Evolutionary conservation across 306 rosid species (phyloP).

Genomic region (Fagus sylvatica): DNA sequence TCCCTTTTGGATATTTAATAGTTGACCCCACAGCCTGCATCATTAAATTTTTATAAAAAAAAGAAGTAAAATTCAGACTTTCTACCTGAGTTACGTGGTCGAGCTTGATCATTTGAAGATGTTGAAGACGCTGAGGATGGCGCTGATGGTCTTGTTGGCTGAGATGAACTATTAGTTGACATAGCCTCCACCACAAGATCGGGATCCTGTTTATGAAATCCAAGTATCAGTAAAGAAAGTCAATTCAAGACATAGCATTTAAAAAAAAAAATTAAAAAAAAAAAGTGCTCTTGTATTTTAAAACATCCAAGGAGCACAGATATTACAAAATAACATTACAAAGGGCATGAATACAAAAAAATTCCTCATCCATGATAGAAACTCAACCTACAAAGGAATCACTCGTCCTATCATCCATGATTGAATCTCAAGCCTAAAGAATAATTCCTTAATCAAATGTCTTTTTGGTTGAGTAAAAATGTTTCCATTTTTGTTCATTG

Average conservation of each 20-base stretch:
- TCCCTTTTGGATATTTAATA: not conserved
- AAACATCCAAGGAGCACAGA: not conserved
- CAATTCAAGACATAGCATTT: conserved; percentile 4
- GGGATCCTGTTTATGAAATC: conserved; percentile 58
- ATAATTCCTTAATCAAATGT: not conserved
- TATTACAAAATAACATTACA: not conserved
- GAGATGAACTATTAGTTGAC: conserved; percentile 62
- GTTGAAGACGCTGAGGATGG: conserved; percentile 40
- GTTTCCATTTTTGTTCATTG: not conserved
- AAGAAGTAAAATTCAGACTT: conserved; percentile 9
- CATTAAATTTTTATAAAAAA: no score
- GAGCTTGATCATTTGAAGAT: conserved; percentile 55
- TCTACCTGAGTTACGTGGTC: conserved; percentile 57
- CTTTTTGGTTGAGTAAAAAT: not conserved
- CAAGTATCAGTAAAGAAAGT: conserved; percentile 21
- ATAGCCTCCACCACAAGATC: conserved; percentile 79
- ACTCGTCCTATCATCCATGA: not conserved
- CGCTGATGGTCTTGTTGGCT: conserved; percentile 58
- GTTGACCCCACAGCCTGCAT: no score
- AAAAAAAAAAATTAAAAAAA: not conserved
- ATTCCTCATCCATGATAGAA: not conserved
- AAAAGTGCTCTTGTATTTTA: not conserved
- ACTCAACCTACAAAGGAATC: not conserved
- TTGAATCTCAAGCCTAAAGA: not conserved
- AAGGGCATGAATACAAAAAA: not conserved